phyloP scores from a whole-genome alignment of 495 filamentous ascomycete genomes.

The Melanomma pulvis-pyrius region DNA sequence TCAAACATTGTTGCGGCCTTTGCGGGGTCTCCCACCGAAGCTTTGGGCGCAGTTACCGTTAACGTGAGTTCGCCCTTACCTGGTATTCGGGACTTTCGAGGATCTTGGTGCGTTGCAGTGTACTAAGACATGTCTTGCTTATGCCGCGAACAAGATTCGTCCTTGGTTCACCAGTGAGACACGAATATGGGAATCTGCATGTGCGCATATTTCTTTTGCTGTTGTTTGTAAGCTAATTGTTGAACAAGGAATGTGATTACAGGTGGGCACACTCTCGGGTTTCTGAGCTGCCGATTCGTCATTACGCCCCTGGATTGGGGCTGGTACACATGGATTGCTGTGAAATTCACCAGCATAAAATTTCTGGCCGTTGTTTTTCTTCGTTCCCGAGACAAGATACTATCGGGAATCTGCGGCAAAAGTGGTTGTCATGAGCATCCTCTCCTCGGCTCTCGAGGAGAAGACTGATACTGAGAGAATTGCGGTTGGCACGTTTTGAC shows the following conservation, averaged over 20 bases:
- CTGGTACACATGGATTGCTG: constrained; percentile 45
- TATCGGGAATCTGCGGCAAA: constrained; percentile 18
- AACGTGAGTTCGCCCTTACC: constrained; percentile 28
- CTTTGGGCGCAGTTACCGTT: constrained; percentile 43
- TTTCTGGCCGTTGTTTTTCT: constrained; percentile 42
- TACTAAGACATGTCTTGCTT: constrained; percentile 17
- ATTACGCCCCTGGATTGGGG: constrained; percentile 39
- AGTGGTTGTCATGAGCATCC: neutral
- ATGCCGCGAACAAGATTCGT: constrained; percentile 33
- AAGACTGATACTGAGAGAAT: constrained; percentile 32
- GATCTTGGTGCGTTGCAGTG: neutral
- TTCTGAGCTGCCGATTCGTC: constrained; percentile 44
- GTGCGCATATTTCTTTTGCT: neutral
- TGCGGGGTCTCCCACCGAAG: constrained; percentile 42
- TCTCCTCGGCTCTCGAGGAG: constrained; percentile 15
- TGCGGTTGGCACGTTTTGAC: neutral
- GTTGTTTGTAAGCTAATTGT: neutral
- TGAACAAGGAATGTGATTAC: constrained; percentile 35
- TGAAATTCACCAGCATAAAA: constrained; percentile 38
- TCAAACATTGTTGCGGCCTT: constrained; percentile 44
- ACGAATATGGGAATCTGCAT: constrained; percentile 43
- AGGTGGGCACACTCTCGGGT: constrained; percentile 44
- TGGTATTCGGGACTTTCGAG: constrained; percentile 10
- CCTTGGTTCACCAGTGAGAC: constrained; percentile 41
- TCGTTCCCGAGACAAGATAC: constrained; percentile 44